Evolutionary conservation across 257 asterid genomes (phyloP).

Genomic region (Misopates orontium): DNA sequence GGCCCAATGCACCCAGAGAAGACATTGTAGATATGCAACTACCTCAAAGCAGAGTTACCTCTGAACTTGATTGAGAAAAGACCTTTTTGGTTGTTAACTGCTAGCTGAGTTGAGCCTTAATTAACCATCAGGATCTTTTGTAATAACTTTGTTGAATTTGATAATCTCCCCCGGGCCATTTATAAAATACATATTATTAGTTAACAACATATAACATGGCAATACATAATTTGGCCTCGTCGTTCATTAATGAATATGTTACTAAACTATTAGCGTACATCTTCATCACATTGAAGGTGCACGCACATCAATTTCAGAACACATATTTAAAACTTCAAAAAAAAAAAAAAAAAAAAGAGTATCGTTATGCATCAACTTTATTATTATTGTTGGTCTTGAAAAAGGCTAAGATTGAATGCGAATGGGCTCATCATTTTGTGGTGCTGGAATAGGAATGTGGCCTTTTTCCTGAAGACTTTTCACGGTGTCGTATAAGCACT

Average conservation of each 20-base stretch:
- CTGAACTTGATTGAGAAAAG: slow-evolving; percentile 38
- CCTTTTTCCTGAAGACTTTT: slow-evolving; percentile 88
- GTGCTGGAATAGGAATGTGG: slow-evolving; percentile 53
- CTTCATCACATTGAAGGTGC: background rate
- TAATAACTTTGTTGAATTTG: slow-evolving; percentile 26
- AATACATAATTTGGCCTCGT: too few species aligned
- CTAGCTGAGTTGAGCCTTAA: slow-evolving; percentile 3
- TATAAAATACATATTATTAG: too few species aligned
- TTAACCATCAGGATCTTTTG: slow-evolving; percentile 23
- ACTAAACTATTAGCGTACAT: too few species aligned
- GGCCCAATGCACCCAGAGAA: slow-evolving; percentile 58
- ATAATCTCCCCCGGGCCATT: too few species aligned
- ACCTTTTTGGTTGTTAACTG: background rate
- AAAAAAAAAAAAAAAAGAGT: background rate
- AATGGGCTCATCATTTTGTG: slow-evolving; percentile 53
- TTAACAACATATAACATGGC: too few species aligned
- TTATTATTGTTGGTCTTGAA: too few species aligned
- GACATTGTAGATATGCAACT: slow-evolving; percentile 80
- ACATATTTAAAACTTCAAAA: background rate
- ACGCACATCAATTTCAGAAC: slow-evolving; percentile 9
- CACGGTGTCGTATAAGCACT: slow-evolving; percentile 70
- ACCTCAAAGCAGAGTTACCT: slow-evolving; percentile 53
- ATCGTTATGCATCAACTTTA: background rate
- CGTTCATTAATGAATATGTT: too few species aligned
- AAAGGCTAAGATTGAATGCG: slow-evolving; percentile 39